These are phyloP conservation scores for Amanita phalloides DNA, from an alignment of 768 basidiomycete genomes.

Conservation along the genomic window DNA sequence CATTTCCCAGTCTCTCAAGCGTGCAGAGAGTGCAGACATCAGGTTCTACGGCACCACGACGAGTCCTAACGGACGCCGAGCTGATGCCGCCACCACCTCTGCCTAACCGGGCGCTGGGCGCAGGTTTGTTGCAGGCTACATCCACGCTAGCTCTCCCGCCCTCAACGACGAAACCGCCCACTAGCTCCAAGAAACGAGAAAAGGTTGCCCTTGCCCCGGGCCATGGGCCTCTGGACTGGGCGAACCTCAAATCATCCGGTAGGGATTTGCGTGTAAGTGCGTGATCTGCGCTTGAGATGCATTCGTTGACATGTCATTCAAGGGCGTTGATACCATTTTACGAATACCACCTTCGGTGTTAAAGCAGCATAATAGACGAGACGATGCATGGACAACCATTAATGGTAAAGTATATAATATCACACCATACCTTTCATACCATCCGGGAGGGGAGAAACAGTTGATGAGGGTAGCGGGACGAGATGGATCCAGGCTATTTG, in stretches of 20 bases:
- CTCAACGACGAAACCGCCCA: constrained; percentile 51
- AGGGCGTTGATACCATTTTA: constrained; percentile 60
- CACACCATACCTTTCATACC: constrained; percentile 81
- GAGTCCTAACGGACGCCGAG: constrained; percentile 24
- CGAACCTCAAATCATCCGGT: constrained; percentile 74
- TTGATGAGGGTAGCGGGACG: constrained; percentile 91
- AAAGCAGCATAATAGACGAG: constrained; percentile 68
- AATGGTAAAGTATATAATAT: constrained; percentile 96
- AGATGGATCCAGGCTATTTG: constrained; percentile 91
- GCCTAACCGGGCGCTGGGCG: constrained; percentile 30
- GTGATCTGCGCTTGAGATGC: not conserved
- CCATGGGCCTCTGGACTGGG: constrained; percentile 91
- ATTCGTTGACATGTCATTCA: constrained; percentile 3
- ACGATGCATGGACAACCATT: constrained; percentile 91
- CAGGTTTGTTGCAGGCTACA: constrained; percentile 7
- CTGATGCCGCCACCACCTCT: constrained; percentile 47
- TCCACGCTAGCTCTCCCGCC: constrained; percentile 47
- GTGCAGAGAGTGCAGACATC: constrained; percentile 44
- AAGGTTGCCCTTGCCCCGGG: constrained; percentile 92
- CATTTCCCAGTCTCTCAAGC: constrained; percentile 64
- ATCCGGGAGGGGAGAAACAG: constrained; percentile 92
- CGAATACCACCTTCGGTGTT: constrained; percentile 71
- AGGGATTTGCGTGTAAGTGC: constrained; percentile 59
- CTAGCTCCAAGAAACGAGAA: constrained; percentile 38
- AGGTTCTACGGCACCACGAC: constrained; percentile 6